These are phyloP conservation scores for Raffaelea albimanens DNA, from an alignment of 2,329 filamentous ascomycete genomes.

Conservation along the genomic window DNA sequence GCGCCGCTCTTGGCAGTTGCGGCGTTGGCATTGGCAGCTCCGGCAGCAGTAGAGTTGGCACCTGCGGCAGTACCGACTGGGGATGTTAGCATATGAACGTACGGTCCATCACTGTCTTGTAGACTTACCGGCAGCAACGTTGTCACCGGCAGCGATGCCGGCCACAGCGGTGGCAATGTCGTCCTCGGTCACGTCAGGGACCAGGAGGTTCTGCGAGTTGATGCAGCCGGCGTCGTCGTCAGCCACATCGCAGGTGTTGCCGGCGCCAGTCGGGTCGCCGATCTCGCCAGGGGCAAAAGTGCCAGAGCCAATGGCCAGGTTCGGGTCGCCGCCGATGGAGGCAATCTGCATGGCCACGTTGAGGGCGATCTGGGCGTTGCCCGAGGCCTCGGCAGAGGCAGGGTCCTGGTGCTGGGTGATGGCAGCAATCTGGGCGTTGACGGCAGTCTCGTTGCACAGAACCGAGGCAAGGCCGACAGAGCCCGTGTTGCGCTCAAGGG, in stretches of 20 bases:
- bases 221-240: constrained; percentile 46
- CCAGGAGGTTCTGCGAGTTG: constrained; percentile 42
- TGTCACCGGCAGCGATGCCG: constrained; percentile 14
- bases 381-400: constrained; percentile 45
- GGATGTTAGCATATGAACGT: neutral
- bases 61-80: constrained; percentile 1
- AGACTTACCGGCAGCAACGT: constrained; percentile 1
- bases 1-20: constrained; percentile 1
- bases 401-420: constrained; percentile 59
- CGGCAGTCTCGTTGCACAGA: constrained; percentile 46
- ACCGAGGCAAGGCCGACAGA: constrained; percentile 46
- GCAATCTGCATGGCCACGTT: constrained; percentile 51
- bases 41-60: neutral
- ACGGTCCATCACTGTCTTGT: too few species aligned
- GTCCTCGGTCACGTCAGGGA: constrained; percentile 41
- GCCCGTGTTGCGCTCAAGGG: constrained; percentile 51
- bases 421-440: constrained; percentile 56
- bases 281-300: constrained; percentile 51
- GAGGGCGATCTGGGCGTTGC: constrained; percentile 53
- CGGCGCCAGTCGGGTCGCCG: constrained; percentile 29
- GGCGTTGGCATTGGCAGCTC: neutral
- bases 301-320: constrained; percentile 47
- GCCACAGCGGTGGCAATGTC: constrained; percentile 44
- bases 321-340: constrained; percentile 52
- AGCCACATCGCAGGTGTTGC: constrained; percentile 44